Base-by-base conservation (phyloP, 805 yeast genomes). In the Lipomyces chichibuensis region DNA sequence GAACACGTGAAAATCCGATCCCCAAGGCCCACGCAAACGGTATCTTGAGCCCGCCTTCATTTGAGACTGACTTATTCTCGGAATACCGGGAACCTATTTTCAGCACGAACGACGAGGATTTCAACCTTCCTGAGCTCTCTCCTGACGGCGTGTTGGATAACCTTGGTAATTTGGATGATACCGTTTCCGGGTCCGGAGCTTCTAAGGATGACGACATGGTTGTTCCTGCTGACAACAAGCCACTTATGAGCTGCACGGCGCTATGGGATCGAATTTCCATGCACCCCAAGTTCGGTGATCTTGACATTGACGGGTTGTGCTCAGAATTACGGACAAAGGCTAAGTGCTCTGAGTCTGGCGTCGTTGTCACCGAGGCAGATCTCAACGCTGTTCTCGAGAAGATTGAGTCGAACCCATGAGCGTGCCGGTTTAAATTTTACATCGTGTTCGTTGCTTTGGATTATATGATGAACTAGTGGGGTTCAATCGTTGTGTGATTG, bases 181-280 rank as follows among this genome's bases (percentile, higher is more conserved):
- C 56, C 23, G 49, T 3, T 17, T 32, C 33, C 9, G 55, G n/a
- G 8, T 11, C 33, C 37, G 58, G 54, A 17, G 14, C 17, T 17
- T 35, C 43, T 27, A 60, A 63, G 75, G 74, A 74, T 27, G 77
- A 73, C 13, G 76, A 77, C 32, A 81, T 80, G 43, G 81, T 77
- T 64, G 85, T 91, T 2, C 96, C 96, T 5, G 89, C 86, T 8
- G 89, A 87, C 65, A 79, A 78, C 20, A 82, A 84, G 14, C 76
- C 73, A 9, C 57, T 64, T 86, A 66, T 90, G 79, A 87, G 86
- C 75, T 95, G 99, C 78, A 86, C 96, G 0, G 97, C 92, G 72
- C 89, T 94, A 17, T 95, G 99, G 99, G 98, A 94, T 78, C 85
- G 98, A 75, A 89, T 95, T 51, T 90, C 97, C 1, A 79, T 95